Base-by-base conservation (phyloP, 208 protist genomes). In the Trypanosoma grayi region DNA sequence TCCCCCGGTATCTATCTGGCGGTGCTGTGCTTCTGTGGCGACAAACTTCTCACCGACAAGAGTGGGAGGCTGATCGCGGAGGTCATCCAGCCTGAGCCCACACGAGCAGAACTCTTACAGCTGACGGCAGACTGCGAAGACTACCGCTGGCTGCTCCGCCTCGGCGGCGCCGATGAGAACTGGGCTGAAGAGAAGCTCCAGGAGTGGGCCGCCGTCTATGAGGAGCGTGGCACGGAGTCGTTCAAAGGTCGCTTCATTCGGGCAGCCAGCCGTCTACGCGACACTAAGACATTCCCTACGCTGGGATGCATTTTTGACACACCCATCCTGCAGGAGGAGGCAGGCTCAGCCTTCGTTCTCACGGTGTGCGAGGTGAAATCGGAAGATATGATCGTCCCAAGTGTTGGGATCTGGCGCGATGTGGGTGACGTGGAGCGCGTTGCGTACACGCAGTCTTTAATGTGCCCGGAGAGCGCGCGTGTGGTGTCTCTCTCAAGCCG, bases 291-390 rank as follows among this genome's bases (percentile, higher is more conserved):
- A 27, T 60, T 70, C 39, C 51, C 56, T 14, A 46, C 9, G 16
- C 51, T 77, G 39, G 72, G 72, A 28, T 61, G 41, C 25, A 39
- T 74, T 27, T 74, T 77, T 56, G 72, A 77, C 53, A 60, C 56
- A 9, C 54, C 66, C 11, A 53, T 77, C 27, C 20, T 57, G 10
- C 72, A 70, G 6, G 16, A 27, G 4, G 28, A 31, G 28, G 41
- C 57, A 1, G 40, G 59, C n/a, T 67, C 52, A 20, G 30, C 60
- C 16, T 31, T 70, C 7, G 67, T 77, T 56, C 5, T 77, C 2
- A 62, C 59, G n/a, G 28, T 74, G 14, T 60, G 70, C 24, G 52
- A 54, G 10, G 33, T 77, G 30, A 55, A 65, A 5, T 30, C 43
- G 2, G 52, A 56, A 28, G 34, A 31, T 20, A 22, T 33, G 5